Conservation (phyloP, 306 rosid genomes). For the Fragaria nilgerrensis region DNA sequence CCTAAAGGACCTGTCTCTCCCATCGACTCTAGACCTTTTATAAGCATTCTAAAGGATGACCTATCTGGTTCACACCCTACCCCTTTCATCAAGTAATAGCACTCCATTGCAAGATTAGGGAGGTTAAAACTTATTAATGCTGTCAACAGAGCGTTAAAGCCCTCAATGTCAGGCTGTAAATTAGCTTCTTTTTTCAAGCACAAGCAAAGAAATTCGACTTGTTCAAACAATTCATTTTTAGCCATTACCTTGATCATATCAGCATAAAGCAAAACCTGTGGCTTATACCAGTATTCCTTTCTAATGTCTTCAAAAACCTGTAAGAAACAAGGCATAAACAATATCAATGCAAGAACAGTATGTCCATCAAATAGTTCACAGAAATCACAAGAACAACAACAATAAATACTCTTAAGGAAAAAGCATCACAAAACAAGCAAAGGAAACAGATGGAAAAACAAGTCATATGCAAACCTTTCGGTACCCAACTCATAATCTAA, state of each 20-base stretch:
- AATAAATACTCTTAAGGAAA: neutral
- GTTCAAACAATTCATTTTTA: conserved; percentile 36
- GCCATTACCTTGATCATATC: conserved; percentile 39
- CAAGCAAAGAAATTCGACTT: conserved; percentile 30
- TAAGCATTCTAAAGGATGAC: conserved; percentile 33
- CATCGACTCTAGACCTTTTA: conserved; percentile 39
- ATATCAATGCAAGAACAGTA: neutral
- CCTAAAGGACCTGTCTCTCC: conserved; percentile 28
- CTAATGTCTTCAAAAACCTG: conserved; percentile 47
- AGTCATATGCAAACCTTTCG: neutral
- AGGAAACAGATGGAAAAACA: neutral
- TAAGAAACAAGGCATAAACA: neutral
- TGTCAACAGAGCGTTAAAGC: conserved; percentile 40
- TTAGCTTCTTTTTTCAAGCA: conserved; percentile 36
- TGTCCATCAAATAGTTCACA: neutral
- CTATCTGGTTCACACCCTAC: conserved; percentile 49
- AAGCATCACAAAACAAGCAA: neutral
- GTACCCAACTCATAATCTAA: neutral
- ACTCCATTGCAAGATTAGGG: conserved; percentile 36
- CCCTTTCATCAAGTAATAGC: conserved; percentile 42
- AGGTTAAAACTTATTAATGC: conserved; percentile 21
- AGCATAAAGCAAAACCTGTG: conserved; percentile 40
- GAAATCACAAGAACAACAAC: neutral
- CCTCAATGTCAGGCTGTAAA: conserved; percentile 37
- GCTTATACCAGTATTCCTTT: conserved; percentile 46